Percentiles rank a stretch among this genome's conserved stretches.
phyloP scores from a whole-genome alignment of 768 basidiomycete species.

The Lanmaoa pseudosensibilis region DNA sequence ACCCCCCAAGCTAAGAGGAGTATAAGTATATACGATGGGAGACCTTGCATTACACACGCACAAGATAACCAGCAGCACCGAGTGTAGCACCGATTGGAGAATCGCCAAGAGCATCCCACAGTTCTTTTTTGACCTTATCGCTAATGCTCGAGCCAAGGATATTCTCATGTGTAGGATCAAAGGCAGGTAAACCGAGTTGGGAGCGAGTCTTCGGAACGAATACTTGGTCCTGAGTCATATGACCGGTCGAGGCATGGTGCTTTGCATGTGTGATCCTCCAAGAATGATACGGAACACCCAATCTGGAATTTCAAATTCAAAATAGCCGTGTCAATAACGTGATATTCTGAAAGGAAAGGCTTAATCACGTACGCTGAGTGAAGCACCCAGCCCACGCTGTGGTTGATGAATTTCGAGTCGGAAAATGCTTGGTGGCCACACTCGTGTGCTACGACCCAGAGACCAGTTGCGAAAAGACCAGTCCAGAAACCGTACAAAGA shows the following conservation, averaged over 20 bases:
- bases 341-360: slow-evolving; percentile 4
- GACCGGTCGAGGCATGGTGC: slow-evolving; percentile 93
- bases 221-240: slow-evolving; percentile 94
- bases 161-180: slow-evolving; percentile 70
- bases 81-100: slow-evolving; percentile 74
- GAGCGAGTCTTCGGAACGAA: slow-evolving; percentile 92
- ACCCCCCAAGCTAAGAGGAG: slow-evolving; percentile 63
- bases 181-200: slow-evolving; percentile 58
- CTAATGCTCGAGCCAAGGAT: slow-evolving; percentile 61
- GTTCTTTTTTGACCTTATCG: slow-evolving; percentile 65
- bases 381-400: slow-evolving; percentile 87
- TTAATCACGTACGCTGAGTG: slow-evolving; percentile 72
- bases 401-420: slow-evolving; percentile 87
- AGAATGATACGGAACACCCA: slow-evolving; percentile 95
- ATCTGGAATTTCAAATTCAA: slow-evolving; percentile 42
- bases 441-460: slow-evolving; percentile 95
- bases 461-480: slow-evolving; percentile 86
- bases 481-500: slow-evolving; percentile 76
- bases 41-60: slow-evolving; percentile 31
- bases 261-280: slow-evolving; percentile 95
- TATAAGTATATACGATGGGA: neutral
- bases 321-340: slow-evolving; percentile 22
- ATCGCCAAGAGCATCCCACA: slow-evolving; percentile 88
- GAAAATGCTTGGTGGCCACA: slow-evolving; percentile 98
- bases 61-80: slow-evolving; percentile 57